A percentile compares a stretch with the other conserved stretches of the same genome.
phyloP scores from a whole-genome alignment of 305 asterid genomes.

The Withania somnifera region DNA sequence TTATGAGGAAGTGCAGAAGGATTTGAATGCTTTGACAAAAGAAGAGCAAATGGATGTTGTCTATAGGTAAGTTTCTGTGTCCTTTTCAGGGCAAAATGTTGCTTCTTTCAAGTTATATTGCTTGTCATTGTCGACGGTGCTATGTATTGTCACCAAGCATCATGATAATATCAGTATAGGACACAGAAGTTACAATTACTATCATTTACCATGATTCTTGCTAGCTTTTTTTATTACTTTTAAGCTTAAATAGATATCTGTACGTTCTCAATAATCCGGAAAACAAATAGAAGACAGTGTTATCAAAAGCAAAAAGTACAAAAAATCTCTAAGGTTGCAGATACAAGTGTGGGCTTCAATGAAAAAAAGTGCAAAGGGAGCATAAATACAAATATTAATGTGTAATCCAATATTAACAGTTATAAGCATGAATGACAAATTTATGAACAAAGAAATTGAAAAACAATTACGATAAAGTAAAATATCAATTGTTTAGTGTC shows the following conservation, averaged over 20 bases:
- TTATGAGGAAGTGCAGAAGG: constrained; percentile 60
- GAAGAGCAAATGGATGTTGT: constrained; percentile 93
- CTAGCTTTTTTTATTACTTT: background rate
- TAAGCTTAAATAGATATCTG: background rate
- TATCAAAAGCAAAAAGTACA: too few relatives aligned
- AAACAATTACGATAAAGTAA: too few relatives aligned
- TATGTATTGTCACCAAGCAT: background rate
- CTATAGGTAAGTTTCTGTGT: constrained; percentile 42
- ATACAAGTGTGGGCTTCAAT: too few relatives aligned
- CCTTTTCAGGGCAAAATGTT: background rate
- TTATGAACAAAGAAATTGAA: too few relatives aligned
- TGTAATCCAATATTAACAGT: too few relatives aligned
- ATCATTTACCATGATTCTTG: background rate
- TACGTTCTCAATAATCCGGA: background rate
- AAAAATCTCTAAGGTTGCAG: too few relatives aligned
- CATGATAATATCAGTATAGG: background rate
- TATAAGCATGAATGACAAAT: too few relatives aligned
- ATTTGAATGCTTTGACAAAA: constrained; percentile 56
- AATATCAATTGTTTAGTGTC: too few relatives aligned
- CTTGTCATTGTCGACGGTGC: background rate
- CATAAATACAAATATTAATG: too few relatives aligned
- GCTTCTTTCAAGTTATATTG: background rate
- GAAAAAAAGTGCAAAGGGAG: too few relatives aligned
- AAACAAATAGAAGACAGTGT: background rate
- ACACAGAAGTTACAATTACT: background rate